Percentiles rank a stretch among this genome's conserved stretches.
These are phyloP conservation scores for Reutealis trisperma DNA, from an alignment of 345 rosid species.

Conservation along the genomic window DNA sequence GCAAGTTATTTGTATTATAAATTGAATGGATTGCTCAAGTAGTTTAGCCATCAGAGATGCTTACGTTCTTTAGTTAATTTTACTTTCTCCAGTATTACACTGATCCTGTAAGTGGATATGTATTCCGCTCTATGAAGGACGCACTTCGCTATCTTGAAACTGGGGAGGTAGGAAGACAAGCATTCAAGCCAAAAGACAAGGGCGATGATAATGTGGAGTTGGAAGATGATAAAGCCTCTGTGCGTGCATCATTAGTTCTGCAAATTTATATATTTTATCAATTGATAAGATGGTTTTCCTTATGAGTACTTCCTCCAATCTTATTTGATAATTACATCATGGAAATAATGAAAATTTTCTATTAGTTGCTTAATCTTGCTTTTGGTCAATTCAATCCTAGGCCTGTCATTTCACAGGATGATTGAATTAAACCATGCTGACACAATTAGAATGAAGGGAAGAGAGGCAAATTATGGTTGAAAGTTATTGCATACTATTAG, in stretches of 20 bases:
- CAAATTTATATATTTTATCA: not conserved
- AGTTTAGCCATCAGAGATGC: not conserved
- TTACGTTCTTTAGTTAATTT: conserved; percentile 11
- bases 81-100: conserved; percentile 68
- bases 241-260: conserved; percentile 36
- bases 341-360: not conserved
- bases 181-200: conserved; percentile 53
- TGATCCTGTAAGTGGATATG: conserved; percentile 75
- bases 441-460: not conserved
- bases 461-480: not conserved
- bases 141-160: conserved; percentile 73
- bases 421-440: not conserved
- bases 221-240: conserved; percentile 46
- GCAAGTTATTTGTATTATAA: not conserved
- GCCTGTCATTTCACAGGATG: not conserved
- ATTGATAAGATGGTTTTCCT: conserved; percentile 8
- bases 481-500: not conserved
- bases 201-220: conserved; percentile 37
- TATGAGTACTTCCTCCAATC: not conserved
- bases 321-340: not conserved
- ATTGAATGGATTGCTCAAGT: conserved; percentile 6
- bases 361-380: not conserved
- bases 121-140: conserved; percentile 81
- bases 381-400: not conserved
- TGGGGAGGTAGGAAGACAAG: conserved; percentile 60